Percentiles rank a stretch among this genome's conserved stretches.
phyloP scores from a whole-genome alignment of 768 basidiomycete genomes.

The Sporobolomyces pararoseus region DNA sequence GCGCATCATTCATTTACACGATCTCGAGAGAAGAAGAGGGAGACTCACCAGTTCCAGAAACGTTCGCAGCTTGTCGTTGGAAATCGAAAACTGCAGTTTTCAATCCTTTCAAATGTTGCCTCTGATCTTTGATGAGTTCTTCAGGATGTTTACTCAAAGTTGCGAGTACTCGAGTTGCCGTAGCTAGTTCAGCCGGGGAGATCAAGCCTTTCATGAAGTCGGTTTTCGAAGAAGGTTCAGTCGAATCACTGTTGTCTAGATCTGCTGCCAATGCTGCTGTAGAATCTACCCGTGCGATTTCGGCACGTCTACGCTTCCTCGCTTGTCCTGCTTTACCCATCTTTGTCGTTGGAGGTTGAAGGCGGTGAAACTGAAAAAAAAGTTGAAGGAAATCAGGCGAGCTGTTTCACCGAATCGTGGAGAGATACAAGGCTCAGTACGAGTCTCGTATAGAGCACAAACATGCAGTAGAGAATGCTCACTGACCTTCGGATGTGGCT shows the following conservation, averaged over 20 bases:
- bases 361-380: not conserved
- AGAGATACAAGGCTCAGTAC: too few species aligned
- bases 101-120: conserved; percentile 22
- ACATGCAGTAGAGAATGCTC: too few species aligned
- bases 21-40: not conserved
- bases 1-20: not conserved
- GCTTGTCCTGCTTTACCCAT: conserved; percentile 36
- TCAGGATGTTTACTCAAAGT: conserved; percentile 21
- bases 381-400: too few species aligned
- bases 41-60: conserved; percentile 24
- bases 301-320: conserved; percentile 12
- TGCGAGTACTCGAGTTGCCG: conserved; percentile 15
- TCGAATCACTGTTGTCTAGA: not conserved
- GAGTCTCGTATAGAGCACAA: too few species aligned
- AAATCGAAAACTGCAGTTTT: conserved; percentile 35
- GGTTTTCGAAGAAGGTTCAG: not conserved
- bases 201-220: conserved; percentile 28
- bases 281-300: conserved; percentile 1
- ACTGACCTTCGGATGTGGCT: too few species aligned
- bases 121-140: conserved; percentile 12
- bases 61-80: conserved; percentile 15
- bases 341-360: not conserved
- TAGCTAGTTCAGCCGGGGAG: conserved; percentile 19
- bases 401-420: too few species aligned
- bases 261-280: not conserved